phyloP scores from a whole-genome alignment of 306 rosid genomes.

The Rubus idaeus region DNA sequence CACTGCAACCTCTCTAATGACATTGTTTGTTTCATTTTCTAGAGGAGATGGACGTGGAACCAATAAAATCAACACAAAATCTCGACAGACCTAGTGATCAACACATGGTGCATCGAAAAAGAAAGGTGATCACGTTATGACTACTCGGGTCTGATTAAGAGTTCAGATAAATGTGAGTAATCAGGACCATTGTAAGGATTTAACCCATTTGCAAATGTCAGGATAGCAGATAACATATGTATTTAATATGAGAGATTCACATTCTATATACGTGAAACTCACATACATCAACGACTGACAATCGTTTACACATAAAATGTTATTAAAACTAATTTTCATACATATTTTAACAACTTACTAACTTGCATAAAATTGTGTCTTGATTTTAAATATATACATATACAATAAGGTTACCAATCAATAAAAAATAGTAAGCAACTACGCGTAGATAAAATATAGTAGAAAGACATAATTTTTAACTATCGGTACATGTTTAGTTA shows the following conservation, averaged over 20 bases:
- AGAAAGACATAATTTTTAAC: too few species aligned
- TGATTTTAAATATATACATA: too few species aligned
- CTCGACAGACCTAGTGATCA: not conserved
- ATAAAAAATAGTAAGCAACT: too few species aligned
- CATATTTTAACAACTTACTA: not conserved
- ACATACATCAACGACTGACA: not conserved
- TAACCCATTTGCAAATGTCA: not conserved
- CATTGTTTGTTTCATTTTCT: not conserved
- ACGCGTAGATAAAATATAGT: too few species aligned
- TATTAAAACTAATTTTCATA: not conserved
- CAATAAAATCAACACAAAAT: not conserved
- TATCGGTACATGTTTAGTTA: too few species aligned
- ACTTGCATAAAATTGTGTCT: not conserved
- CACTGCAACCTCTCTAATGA: not conserved
- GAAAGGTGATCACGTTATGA: not conserved
- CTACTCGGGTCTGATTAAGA: not conserved
- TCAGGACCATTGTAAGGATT: not conserved
- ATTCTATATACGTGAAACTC: not conserved
- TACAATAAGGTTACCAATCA: too few species aligned
- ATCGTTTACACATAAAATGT: not conserved
- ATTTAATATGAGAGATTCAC: too few species aligned
- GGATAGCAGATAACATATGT: too few species aligned
- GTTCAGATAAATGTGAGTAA: not conserved
- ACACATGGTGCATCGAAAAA: not conserved
- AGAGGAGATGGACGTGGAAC: conserved; percentile 3